phyloP scores from a whole-genome alignment of 2,329 filamentous ascomycete genomes.

The Endothia cerciana region DNA sequence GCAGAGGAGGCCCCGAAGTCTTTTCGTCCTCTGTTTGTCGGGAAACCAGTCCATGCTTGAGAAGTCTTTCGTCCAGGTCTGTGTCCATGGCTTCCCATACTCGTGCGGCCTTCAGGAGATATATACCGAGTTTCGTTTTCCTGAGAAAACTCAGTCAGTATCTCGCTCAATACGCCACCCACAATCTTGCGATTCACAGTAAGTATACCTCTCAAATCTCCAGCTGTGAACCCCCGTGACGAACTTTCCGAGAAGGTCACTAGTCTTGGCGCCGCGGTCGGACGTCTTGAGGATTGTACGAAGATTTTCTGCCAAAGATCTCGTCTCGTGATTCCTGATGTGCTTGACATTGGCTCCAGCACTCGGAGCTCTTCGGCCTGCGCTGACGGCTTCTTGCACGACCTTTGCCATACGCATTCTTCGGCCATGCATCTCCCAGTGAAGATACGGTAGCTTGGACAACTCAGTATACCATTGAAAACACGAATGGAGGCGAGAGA shows the following conservation, averaged over 20 bases:
- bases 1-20: not conserved
- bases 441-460: conserved; percentile 21
- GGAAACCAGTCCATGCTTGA: conserved; percentile 7
- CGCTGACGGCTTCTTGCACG: not conserved
- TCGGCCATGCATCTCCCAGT: conserved; percentile 18
- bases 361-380: no score
- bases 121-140: not conserved
- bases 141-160: no score
- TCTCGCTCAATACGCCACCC: not conserved
- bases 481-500: no score
- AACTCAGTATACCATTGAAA: not conserved
- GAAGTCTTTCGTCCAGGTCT: conserved; percentile 6
- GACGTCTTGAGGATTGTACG: no score
- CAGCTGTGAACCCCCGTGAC: no score
- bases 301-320: no score
- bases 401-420: not conserved
- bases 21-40: no score
- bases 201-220: no score
- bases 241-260: no score
- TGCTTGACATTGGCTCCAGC: not conserved
- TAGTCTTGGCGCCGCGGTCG: no score
- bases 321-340: not conserved
- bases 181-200: not conserved
- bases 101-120: conserved; percentile 8
- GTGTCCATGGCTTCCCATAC: conserved; percentile 23